A percentile compares a stretch with the other conserved stretches of the same genome.
Conservation (phyloP, 805 yeast species). For the Lachancea sp. region DNA sequence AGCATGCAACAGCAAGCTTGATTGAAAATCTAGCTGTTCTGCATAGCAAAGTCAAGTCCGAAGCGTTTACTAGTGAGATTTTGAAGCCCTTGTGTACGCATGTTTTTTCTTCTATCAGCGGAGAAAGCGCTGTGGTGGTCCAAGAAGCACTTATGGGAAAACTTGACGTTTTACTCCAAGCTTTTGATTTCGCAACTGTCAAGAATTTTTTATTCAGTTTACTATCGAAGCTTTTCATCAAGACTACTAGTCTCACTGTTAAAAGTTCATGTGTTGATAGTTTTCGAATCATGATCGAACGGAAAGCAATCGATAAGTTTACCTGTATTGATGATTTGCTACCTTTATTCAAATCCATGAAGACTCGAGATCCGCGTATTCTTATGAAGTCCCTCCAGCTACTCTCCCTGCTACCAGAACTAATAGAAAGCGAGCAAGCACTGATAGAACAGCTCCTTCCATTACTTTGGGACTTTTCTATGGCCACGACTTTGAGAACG, state of each 20-base stretch:
- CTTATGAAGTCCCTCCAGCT: conserved; percentile 44
- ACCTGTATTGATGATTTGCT: conserved; percentile 70
- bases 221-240: conserved; percentile 64
- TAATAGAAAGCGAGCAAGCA: conserved; percentile 43
- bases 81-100: conserved; percentile 27
- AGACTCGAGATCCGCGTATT: conserved; percentile 67
- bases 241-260: conserved; percentile 77
- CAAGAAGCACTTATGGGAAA: conserved; percentile 50
- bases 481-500: conserved; percentile 39
- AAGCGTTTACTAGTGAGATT: conserved; percentile 39
- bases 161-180: conserved; percentile 36
- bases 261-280: conserved; percentile 62
- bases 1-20: conserved; percentile 32
- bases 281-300: conserved; percentile 50
- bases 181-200: conserved; percentile 60
- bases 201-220: conserved; percentile 73
- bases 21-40: conserved; percentile 45
- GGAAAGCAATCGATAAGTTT: conserved; percentile 60
- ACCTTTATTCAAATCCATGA: conserved; percentile 71
- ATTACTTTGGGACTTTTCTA: conserved; percentile 43
- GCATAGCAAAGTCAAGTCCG: conserved; percentile 43
- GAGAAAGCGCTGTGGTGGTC: conserved; percentile 27
- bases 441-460: conserved; percentile 51
- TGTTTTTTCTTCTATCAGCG: conserved; percentile 19
- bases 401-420: conserved; percentile 32